phyloP scores from a whole-genome alignment of 2,329 filamentous ascomycete genomes.

The Fusarium sp. region DNA sequence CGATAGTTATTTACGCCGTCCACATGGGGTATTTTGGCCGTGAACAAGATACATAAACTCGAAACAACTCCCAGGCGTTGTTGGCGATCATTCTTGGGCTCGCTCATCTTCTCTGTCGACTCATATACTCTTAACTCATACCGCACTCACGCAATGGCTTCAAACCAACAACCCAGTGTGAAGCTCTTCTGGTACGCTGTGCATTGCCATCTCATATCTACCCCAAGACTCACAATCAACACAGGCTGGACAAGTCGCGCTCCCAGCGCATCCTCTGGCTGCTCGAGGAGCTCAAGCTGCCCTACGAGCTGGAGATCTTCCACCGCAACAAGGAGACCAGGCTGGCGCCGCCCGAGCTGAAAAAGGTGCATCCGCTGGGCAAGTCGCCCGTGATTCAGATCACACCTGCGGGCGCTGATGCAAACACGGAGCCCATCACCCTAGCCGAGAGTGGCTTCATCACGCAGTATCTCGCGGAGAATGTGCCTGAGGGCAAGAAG shows the following conservation, averaged over 20 bases:
- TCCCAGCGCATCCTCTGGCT: slow-evolving; percentile 88
- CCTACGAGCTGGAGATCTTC: slow-evolving; percentile 84
- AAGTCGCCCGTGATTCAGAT: slow-evolving; percentile 85
- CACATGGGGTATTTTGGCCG: slow-evolving; percentile 24
- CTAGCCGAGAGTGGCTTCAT: slow-evolving; percentile 87
- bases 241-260: slow-evolving; percentile 86
- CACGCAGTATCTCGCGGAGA: slow-evolving; percentile 81
- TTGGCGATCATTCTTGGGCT: not conserved
- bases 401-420: slow-evolving; percentile 51
- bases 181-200: slow-evolving; percentile 70
- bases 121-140: not conserved
- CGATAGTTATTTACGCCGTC: slow-evolving; percentile 31
- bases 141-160: slow-evolving; percentile 35
- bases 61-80: not conserved
- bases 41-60: slow-evolving; percentile 21
- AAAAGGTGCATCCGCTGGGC: slow-evolving; percentile 83
- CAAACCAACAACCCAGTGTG: slow-evolving; percentile 61
- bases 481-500: slow-evolving; percentile 59
- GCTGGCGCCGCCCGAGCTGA: slow-evolving; percentile 80
- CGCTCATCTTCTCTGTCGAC: not conserved
- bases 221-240: slow-evolving; percentile 1
- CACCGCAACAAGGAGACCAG: slow-evolving; percentile 71
- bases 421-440: slow-evolving; percentile 61
- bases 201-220: not conserved
- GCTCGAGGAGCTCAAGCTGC: slow-evolving; percentile 81